phyloP scores from a whole-genome alignment of 2,329 filamentous ascomycete genomes.

The Penicillium brasilianum region DNA sequence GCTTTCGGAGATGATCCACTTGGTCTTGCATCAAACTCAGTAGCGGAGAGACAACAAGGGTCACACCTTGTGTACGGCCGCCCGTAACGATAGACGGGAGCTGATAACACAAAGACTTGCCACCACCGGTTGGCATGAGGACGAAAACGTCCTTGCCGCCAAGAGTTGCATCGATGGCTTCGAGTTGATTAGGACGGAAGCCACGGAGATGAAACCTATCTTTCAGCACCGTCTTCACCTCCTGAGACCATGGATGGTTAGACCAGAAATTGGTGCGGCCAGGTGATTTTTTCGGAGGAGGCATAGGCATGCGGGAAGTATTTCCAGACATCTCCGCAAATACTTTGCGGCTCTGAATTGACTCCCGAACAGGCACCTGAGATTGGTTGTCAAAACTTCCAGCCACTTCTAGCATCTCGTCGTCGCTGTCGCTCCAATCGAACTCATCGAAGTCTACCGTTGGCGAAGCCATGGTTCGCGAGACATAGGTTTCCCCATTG shows the following conservation, averaged over 20 bases:
- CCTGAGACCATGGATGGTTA: slow-evolving; percentile 78
- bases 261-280: slow-evolving; percentile 54
- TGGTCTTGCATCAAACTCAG: slow-evolving; percentile 98
- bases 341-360: slow-evolving; percentile 37
- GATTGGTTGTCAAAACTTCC: slow-evolving; percentile 42
- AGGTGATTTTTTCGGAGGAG: slow-evolving; percentile 40
- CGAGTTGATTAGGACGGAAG: slow-evolving; percentile 88
- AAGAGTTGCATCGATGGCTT: slow-evolving; percentile 94
- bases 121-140: slow-evolving; percentile 95
- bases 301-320: slow-evolving; percentile 35
- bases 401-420: slow-evolving; percentile 53
- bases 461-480: slow-evolving; percentile 51
- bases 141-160: slow-evolving; percentile 89
- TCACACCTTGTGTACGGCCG: slow-evolving; percentile 81
- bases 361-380: slow-evolving; percentile 18
- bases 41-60: slow-evolving; percentile 91
- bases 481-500: slow-evolving; percentile 36
- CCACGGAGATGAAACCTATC: slow-evolving; percentile 82
- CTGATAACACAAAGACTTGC: slow-evolving; percentile 97
- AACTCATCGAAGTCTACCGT: slow-evolving; percentile 44
- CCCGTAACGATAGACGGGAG: slow-evolving; percentile 82
- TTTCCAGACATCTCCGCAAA: slow-evolving; percentile 52
- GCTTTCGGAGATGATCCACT: slow-evolving; percentile 75
- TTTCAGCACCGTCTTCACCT: slow-evolving; percentile 80
- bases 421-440: slow-evolving; percentile 50